Evolutionary conservation across 306 rosid genomes (phyloP).

Genomic region (Canavalia ensiformis): DNA sequence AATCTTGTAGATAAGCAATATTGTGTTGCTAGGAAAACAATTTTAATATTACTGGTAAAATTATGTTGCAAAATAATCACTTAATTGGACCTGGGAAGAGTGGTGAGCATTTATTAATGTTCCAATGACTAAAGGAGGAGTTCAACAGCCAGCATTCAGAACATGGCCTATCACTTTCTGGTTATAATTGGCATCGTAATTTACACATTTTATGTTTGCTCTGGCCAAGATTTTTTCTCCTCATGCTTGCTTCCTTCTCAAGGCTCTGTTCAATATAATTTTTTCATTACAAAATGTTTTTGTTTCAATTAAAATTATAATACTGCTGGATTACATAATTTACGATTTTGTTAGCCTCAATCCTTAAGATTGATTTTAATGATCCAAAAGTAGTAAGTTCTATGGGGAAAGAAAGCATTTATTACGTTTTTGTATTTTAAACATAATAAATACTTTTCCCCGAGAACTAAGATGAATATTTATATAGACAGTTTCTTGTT

Average conservation of each 20-base stretch:
- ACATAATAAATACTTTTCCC: no score
- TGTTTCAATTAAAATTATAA: neutral
- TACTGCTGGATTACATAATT: neutral
- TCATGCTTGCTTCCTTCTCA: conserved; percentile 10
- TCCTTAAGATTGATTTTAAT: no score
- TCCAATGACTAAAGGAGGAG: conserved; percentile 20
- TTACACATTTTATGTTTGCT: conserved; percentile 15
- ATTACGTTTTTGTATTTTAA: no score
- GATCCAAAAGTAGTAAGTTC: no score
- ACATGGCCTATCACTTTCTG: conserved; percentile 15
- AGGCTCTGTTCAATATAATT: neutral
- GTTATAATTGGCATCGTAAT: neutral
- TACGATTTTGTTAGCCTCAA: no score
- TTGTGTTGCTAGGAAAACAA: neutral
- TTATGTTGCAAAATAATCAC: conserved; percentile 29
- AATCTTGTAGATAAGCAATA: conserved; percentile 24
- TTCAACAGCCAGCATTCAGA: conserved; percentile 24
- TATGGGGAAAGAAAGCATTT: no score
- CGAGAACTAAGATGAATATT: no score
- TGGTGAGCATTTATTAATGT: neutral
- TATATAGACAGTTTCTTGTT: neutral
- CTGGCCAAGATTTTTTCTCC: conserved; percentile 1
- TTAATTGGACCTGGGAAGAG: conserved; percentile 31
- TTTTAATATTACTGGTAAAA: conserved; percentile 14
- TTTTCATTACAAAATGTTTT: neutral